Base-by-base conservation (phyloP, 1,284 basidiomycete genomes). In the Sparassis latifolia region DNA sequence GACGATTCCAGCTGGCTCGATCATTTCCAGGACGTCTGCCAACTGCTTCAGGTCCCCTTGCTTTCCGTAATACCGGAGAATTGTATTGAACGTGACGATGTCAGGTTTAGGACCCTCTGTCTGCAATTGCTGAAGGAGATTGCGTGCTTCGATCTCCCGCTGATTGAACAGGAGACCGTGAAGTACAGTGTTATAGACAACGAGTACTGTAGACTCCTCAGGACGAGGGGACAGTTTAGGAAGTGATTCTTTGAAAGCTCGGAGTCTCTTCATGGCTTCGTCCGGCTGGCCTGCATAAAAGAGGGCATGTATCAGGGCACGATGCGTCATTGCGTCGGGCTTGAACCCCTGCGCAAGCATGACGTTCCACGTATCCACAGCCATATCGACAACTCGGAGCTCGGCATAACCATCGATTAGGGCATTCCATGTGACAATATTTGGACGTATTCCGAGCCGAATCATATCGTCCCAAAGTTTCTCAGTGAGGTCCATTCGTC, bases 51-150 rank as follows among this genome's bases (percentile, higher is more conserved):
- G 74, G 59, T 92, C 77, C 28, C 73, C 74, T 42, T 70, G 74
- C 42, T 79, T 75, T 10, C 76, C 78, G 56, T 87, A 78, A 58
- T 84, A 80, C 9, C 74, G 74, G 47, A 95, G 69, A 54, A 92
- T 74, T 1, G 80, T 90, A 69, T 94, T 94, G 71, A 84, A 87
- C 0, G 89, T 82, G 49, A 86, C 72, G 20, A 88, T 68, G 62
- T 92, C 86, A 5, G 85, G 84, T 28, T 70, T 69, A 1, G 83
- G 82, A 1, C 82, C 82, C 7, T 62, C 52, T n/a, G 56, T 53
- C 37, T 67, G 63, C 66, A 90, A 80, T 41, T 64, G 61, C 31
- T 72, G 61, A 31, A 88, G 62, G 31, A 89, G 49, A 2, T 60
- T 58, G 30, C 67, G 62, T 2, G 80, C 84, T 12, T 77, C 73